Evolutionary conservation across 208 protist genomes (phyloP).

Genomic region (Leishmania tropica): DNA sequence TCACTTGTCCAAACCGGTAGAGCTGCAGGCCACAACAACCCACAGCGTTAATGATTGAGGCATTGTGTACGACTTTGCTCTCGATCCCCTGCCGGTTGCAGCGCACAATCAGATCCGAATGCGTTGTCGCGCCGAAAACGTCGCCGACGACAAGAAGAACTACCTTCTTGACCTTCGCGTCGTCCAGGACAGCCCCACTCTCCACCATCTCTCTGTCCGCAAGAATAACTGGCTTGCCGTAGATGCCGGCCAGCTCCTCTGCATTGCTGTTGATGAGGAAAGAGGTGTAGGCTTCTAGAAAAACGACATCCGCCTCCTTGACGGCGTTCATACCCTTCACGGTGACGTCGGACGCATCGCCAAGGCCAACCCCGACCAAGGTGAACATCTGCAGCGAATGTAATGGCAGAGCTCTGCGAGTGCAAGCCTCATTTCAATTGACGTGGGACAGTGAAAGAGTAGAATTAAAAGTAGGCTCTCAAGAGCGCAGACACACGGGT

Average conservation of each 20-base stretch:
- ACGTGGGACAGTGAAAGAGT: conserved; percentile 7
- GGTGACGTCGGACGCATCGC: conserved; percentile 98
- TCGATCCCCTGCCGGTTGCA: conserved; percentile 89
- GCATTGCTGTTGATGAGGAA: conserved; percentile 93
- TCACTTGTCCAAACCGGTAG: conserved; percentile 98
- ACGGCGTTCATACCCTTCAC: conserved; percentile 96
- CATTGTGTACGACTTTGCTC: conserved; percentile 98
- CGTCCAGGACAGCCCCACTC: conserved; percentile 90
- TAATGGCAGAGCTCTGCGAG: not conserved
- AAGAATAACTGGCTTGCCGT: conserved; percentile 90
- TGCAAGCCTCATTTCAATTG: not conserved
- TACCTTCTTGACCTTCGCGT: conserved; percentile 90
- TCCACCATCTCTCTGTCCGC: conserved; percentile 98
- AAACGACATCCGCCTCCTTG: conserved; percentile 93
- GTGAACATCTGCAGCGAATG: conserved; percentile 67
- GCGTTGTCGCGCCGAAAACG: conserved; percentile 99
- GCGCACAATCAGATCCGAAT: conserved; percentile 97
- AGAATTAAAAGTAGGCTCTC: conserved; percentile 3
- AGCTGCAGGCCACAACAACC: conserved; percentile 98
- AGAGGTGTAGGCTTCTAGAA: conserved; percentile 99
- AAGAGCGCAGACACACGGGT: not conserved
- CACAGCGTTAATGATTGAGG: conserved; percentile 99
- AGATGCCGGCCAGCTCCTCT: conserved; percentile 83
- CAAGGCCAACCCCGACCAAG: conserved; percentile 97
- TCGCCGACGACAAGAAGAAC: conserved; percentile 99